These are phyloP conservation scores for Populus hybrid DNA, from an alignment of 441 rosid genomes.

Conservation along the genomic window DNA sequence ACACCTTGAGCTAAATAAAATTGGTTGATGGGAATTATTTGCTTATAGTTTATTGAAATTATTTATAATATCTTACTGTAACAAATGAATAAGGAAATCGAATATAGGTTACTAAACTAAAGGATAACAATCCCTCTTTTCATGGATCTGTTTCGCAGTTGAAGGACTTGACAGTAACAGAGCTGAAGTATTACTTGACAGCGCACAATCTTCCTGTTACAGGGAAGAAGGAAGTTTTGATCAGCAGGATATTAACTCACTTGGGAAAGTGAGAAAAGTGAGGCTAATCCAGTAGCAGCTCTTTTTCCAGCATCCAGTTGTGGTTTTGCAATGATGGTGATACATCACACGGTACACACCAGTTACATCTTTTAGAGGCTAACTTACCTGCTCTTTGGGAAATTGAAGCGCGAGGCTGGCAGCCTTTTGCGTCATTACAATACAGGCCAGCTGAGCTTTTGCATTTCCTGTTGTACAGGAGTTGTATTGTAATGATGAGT, in stretches of 20 bases:
- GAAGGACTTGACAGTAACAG: slow-evolving; percentile 71
- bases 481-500: not conserved
- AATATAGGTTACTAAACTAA: not conserved
- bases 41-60: not conserved
- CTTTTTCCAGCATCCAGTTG: not conserved
- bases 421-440: not conserved
- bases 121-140: not conserved
- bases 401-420: not conserved
- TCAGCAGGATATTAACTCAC: slow-evolving; percentile 66
- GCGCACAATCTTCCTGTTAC: slow-evolving; percentile 56
- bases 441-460: no score
- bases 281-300: not conserved
- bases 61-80: not conserved
- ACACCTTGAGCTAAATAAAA: not conserved
- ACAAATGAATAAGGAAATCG: not conserved
- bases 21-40: not conserved
- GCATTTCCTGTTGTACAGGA: not conserved
- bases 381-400: not conserved
- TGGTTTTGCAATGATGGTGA: no score
- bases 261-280: slow-evolving; percentile 46
- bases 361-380: not conserved
- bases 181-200: slow-evolving; percentile 62
- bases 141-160: slow-evolving; percentile 43
- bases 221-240: slow-evolving; percentile 76
- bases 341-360: not conserved